A percentile compares a stretch with the other conserved stretches of the same genome.
Conservation (phyloP, 2,329 filamentous ascomycete genomes). For the Stachybotrys echinatus region DNA sequence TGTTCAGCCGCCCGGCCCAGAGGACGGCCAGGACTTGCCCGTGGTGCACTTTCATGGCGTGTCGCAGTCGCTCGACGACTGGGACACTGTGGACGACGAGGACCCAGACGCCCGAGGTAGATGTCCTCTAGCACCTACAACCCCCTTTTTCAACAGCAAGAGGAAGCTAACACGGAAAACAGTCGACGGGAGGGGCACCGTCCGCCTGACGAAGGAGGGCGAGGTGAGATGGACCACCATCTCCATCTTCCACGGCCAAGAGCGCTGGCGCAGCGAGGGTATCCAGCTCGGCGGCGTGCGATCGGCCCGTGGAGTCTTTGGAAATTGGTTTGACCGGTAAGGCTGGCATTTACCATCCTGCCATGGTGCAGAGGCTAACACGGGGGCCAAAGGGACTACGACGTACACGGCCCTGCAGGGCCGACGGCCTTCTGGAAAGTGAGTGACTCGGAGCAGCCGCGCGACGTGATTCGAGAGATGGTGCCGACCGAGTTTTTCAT, state of each 20-base stretch:
- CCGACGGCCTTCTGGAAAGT: conserved; percentile 78
- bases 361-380: background rate
- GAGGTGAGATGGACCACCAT: conserved; percentile 72
- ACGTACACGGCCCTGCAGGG: conserved; percentile 63
- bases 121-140: conserved; percentile 10
- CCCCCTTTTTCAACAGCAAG: background rate
- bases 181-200: conserved; percentile 42
- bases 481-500: conserved; percentile 25
- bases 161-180: conserved; percentile 11
- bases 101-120: conserved; percentile 61
- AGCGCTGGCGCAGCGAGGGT: conserved; percentile 72
- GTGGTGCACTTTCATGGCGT: conserved; percentile 64
- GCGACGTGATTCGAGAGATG: conserved; percentile 20
- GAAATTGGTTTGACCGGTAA: conserved; percentile 74
- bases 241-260: conserved; percentile 58
- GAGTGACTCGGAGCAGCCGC: conserved; percentile 37
- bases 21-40: conserved; percentile 53
- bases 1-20: conserved; percentile 53
- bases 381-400: conserved; percentile 47
- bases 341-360: conserved; percentile 9
- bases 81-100: conserved; percentile 54
- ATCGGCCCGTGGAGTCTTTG: conserved; percentile 63
- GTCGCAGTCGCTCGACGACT: conserved; percentile 56
- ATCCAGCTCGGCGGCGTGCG: conserved; percentile 65
- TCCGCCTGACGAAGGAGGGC: conserved; percentile 61